A percentile compares a stretch with the other conserved stretches of the same genome.
Conservation (phyloP, 345 rosid species). For the Hibiscus syriacus region DNA sequence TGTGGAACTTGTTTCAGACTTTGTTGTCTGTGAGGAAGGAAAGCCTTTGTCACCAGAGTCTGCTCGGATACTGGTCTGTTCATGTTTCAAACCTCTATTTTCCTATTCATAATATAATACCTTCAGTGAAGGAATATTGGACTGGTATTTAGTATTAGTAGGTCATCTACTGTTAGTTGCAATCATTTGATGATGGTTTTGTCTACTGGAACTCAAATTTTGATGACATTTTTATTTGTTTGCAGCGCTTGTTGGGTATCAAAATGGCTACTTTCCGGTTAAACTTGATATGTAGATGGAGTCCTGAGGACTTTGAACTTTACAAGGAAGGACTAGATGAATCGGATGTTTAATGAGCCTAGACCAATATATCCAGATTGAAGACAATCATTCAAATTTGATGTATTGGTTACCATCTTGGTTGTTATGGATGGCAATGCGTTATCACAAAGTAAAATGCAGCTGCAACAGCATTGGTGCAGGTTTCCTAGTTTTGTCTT, state of each 20-base stretch:
- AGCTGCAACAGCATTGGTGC: background rate
- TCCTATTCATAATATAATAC: background rate
- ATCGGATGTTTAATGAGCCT: slow-evolving; percentile 79
- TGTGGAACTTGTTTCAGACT: slow-evolving; percentile 79
- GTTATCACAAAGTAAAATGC: background rate
- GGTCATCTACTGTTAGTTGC: background rate
- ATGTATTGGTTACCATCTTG: background rate
- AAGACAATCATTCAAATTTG: background rate
- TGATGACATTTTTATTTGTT: background rate
- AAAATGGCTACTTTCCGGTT: slow-evolving; percentile 90
- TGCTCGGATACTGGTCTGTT: slow-evolving; percentile 76
- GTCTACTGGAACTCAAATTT: background rate
- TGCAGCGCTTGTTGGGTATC: slow-evolving; percentile 86
- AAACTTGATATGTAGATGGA: slow-evolving; percentile 74
- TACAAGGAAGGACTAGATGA: slow-evolving; percentile 51
- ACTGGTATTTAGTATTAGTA: too few relatives aligned
- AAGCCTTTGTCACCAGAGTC: slow-evolving; percentile 92
- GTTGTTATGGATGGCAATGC: background rate
- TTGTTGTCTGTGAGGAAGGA: slow-evolving; percentile 89
- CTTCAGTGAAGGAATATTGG: too few relatives aligned
- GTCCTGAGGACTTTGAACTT: slow-evolving; percentile 64
- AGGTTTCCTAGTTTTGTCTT: background rate
- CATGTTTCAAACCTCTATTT: background rate
- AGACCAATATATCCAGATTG: background rate
- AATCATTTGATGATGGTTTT: background rate